Evolutionary conservation across 2,329 filamentous ascomycete species (phyloP).

Genomic region (Volutella citrinella): DNA sequence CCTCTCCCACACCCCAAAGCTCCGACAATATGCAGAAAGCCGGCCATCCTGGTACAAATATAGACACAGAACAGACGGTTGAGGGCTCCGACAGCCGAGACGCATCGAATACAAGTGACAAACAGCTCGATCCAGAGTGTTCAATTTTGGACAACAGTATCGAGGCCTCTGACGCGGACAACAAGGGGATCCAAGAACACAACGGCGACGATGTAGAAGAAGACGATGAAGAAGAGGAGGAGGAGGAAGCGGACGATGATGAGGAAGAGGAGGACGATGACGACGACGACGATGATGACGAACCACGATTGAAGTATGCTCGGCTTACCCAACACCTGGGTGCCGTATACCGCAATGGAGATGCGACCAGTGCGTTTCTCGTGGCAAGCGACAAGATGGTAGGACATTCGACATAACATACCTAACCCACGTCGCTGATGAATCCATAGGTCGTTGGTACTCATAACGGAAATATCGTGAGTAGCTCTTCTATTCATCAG

Average conservation of each 20-base stretch:
- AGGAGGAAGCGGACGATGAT: conserved; percentile 39
- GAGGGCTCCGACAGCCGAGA: too few species aligned
- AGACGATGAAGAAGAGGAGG: conserved; percentile 18
- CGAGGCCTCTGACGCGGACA: too few species aligned
- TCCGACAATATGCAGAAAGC: too few species aligned
- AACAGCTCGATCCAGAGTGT: conserved; percentile 41
- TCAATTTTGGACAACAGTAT: too few species aligned
- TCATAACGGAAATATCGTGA: conserved; percentile 93
- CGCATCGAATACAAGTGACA: too few species aligned
- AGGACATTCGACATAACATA: conserved; percentile 30
- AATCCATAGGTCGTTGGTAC: conserved; percentile 75
- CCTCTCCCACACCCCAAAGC: too few species aligned
- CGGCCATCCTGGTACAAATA: too few species aligned
- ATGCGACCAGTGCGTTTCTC: conserved; percentile 88
- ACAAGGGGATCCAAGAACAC: too few species aligned
- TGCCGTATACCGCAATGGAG: conserved; percentile 86
- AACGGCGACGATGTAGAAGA: conserved; percentile 8
- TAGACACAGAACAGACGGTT: too few species aligned
- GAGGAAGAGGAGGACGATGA: conserved; percentile 66
- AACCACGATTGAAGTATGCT: conserved; percentile 90
- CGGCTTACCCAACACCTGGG: conserved; percentile 78
- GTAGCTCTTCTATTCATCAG: conserved; percentile 28
- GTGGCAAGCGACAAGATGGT: conserved; percentile 98
- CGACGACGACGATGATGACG: conserved; percentile 84
- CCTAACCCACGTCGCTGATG: conserved; percentile 12